Conservation (phyloP, 208 protist genomes). For the Trypanosoma congolense region DNA sequence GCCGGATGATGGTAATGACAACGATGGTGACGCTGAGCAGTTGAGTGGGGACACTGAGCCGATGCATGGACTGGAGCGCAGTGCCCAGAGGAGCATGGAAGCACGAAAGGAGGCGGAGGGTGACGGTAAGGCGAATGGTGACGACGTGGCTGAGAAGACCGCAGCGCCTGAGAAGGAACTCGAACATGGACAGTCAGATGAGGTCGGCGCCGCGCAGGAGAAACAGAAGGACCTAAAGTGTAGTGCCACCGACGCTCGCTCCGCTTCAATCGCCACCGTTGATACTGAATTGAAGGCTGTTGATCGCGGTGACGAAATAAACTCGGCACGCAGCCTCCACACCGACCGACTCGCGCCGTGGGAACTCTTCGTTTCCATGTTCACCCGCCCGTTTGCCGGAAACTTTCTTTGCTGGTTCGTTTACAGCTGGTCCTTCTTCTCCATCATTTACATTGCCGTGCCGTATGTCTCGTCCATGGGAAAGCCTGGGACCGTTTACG, state of each 20-base stretch:
- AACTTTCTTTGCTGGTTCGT: slow-evolving; percentile 80
- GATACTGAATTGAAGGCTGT: neutral
- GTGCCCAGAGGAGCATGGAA: neutral
- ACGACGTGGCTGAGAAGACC: too few species aligned
- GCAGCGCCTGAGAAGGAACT: too few species aligned
- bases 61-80: too few species aligned
- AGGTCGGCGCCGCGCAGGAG: too few species aligned
- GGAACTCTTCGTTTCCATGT: slow-evolving; percentile 45
- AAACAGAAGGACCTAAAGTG: too few species aligned
- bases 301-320: neutral
- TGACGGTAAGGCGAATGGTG: too few species aligned
- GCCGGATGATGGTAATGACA: neutral
- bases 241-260: too few species aligned
- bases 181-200: too few species aligned
- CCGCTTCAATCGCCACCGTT: neutral
- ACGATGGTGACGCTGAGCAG: neutral
- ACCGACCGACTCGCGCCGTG: slow-evolving; percentile 25
- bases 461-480: slow-evolving; percentile 83
- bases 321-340: slow-evolving; percentile 7
- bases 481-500: slow-evolving; percentile 55
- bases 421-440: slow-evolving; percentile 78
- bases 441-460: slow-evolving; percentile 66
- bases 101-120: neutral
- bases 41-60: too few species aligned
- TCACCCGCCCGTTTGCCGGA: slow-evolving; percentile 47